phyloP scores from a whole-genome alignment of 371 early-diverging fungal species.

The Mucor racemosus region DNA sequence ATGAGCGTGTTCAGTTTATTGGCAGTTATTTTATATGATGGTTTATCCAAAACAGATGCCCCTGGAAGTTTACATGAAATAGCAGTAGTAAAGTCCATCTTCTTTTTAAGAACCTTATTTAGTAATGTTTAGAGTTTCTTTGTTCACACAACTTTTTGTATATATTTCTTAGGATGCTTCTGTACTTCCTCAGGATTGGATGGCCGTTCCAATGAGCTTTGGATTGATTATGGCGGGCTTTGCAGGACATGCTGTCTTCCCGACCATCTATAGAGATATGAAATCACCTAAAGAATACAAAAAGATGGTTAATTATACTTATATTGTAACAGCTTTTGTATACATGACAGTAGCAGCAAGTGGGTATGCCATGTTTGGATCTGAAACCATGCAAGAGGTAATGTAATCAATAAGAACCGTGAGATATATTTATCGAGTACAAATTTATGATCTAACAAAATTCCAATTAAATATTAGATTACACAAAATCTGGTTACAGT shows the following conservation, averaged over 20 bases:
- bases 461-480: slow-evolving; percentile 57
- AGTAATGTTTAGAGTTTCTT: not conserved
- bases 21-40: slow-evolving; percentile 52
- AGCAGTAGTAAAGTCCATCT: slow-evolving; percentile 40
- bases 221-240: slow-evolving; percentile 55
- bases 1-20: slow-evolving; percentile 50
- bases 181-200: slow-evolving; percentile 42
- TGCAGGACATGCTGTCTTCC: slow-evolving; percentile 56
- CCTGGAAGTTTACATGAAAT: slow-evolving; percentile 69
- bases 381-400: slow-evolving; percentile 65
- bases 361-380: slow-evolving; percentile 85
- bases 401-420: slow-evolving; percentile 7
- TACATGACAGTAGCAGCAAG: slow-evolving; percentile 48
- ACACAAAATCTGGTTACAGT: slow-evolving; percentile 69
- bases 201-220: slow-evolving; percentile 40
- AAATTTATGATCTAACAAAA: not conserved
- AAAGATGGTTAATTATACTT: slow-evolving; percentile 52
- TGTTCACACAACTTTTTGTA: slow-evolving; percentile 1
- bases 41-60: slow-evolving; percentile 44
- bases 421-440: slow-evolving; percentile 12
- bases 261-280: slow-evolving; percentile 56
- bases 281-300: slow-evolving; percentile 45
- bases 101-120: slow-evolving; percentile 20
- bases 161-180: slow-evolving; percentile 38
- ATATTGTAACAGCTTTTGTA: slow-evolving; percentile 40